phyloP scores from a whole-genome alignment of 2,329 filamentous ascomycete genomes.

The Aureobasidium sp. region DNA sequence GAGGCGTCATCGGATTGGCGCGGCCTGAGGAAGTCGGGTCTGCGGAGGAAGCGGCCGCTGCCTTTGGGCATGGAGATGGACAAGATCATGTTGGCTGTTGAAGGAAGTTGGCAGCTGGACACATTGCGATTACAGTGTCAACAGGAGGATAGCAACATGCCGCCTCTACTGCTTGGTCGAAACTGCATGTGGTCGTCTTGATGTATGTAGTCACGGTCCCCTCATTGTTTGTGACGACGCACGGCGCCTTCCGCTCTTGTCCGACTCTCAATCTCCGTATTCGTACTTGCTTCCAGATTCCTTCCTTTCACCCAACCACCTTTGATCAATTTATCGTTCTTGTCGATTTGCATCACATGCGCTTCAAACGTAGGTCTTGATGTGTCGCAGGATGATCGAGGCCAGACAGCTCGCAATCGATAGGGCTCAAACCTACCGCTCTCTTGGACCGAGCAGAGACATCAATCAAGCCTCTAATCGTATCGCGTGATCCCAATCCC shows the following conservation, averaged over 20 bases:
- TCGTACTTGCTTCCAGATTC: neutral
- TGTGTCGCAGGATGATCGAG: neutral
- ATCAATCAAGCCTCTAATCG: neutral
- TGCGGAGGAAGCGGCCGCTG: constrained; percentile 11
- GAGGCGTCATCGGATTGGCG: neutral
- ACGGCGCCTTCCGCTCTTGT: neutral
- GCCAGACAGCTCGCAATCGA: neutral
- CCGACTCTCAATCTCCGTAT: neutral
- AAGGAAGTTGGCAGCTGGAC: neutral
- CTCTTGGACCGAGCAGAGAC: neutral
- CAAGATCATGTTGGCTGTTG: constrained; percentile 15
- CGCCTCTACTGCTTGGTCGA: constrained; percentile 3
- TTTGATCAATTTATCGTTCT: neutral
- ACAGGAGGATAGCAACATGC: constrained; percentile 8
- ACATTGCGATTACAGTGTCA: neutral
- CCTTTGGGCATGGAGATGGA: constrained; percentile 15
- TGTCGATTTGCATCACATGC: neutral
- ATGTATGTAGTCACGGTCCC: neutral
- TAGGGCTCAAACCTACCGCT: neutral
- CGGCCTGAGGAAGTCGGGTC: constrained; percentile 11
- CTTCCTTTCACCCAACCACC: neutral
- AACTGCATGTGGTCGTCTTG: neutral
- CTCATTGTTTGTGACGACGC: neutral
- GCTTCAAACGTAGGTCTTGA: neutral
- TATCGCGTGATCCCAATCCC: constrained; percentile 4